Evolutionary conservation across 768 basidiomycete genomes (phyloP).

Genomic region (Boletellus emodensis): DNA sequence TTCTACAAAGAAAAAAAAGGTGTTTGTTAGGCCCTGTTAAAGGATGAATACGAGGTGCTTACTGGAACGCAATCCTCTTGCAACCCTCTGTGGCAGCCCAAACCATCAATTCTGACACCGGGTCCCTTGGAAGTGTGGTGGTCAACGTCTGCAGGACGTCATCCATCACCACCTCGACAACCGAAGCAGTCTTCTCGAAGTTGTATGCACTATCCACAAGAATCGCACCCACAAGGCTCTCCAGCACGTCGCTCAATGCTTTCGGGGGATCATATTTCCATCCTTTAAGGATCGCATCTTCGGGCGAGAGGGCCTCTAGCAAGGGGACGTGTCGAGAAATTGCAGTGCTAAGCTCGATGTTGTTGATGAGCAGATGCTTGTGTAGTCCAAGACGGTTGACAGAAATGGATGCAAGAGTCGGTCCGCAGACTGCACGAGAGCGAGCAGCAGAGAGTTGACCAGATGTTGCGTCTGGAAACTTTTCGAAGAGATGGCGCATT

Average conservation of each 20-base stretch:
- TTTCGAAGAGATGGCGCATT: conserved; percentile 63
- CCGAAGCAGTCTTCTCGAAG: conserved; percentile 59
- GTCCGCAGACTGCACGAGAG: conserved; percentile 67
- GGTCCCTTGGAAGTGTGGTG: conserved; percentile 62
- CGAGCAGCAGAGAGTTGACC: conserved; percentile 72
- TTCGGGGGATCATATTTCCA: conserved; percentile 90
- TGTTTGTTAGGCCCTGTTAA: conserved; percentile 1
- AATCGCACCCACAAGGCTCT: conserved; percentile 80
- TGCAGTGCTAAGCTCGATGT: conserved; percentile 59
- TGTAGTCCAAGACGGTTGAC: conserved; percentile 65
- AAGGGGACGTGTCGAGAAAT: conserved; percentile 59
- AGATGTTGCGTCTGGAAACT: conserved; percentile 68
- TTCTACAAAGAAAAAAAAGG: conserved; percentile 24
- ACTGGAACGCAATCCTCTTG: conserved; percentile 44
- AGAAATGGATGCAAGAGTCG: conserved; percentile 66
- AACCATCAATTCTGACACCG: conserved; percentile 65
- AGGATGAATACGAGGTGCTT: conserved; percentile 20
- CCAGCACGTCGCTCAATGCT: conserved; percentile 77
- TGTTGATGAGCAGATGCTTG: conserved; percentile 65
- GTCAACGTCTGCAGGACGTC: conserved; percentile 60
- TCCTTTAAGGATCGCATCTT: conserved; percentile 61
- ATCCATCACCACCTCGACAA: conserved; percentile 61
- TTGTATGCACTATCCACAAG: conserved; percentile 77
- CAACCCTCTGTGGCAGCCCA: conserved; percentile 65
- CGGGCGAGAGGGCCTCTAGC: conserved; percentile 50